A percentile compares a stretch with the other conserved stretches of the same genome.
Conservation (phyloP, 371 early-diverging fungal species). For the Circinella minor region DNA sequence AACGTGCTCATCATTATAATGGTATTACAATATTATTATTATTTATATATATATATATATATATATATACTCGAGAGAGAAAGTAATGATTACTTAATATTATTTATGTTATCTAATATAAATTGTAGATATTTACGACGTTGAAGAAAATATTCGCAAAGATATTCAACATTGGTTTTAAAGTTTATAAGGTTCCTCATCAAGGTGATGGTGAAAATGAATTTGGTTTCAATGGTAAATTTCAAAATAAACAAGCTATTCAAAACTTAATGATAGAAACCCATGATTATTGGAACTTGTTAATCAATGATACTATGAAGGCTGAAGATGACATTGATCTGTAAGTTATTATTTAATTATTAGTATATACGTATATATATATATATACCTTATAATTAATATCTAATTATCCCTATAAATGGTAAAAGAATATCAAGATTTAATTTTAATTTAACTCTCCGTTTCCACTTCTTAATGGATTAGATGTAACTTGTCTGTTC, state of each 20-base stretch:
- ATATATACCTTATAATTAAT: too few relatives aligned
- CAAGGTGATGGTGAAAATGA: conserved; percentile 9
- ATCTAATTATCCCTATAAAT: too few relatives aligned
- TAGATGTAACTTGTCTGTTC: background rate
- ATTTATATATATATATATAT: too few relatives aligned
- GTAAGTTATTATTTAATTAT: conserved; percentile 4
- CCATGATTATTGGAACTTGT: conserved; percentile 13
- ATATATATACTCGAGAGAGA: too few relatives aligned
- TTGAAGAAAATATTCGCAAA: conserved; percentile 3
- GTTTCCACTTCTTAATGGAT: too few relatives aligned
- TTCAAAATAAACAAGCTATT: background rate
- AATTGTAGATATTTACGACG: conserved; percentile 11
- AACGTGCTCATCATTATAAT: conserved; percentile 84
- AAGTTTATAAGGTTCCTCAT: conserved; percentile 18
- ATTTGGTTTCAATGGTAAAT: conserved; percentile 11
- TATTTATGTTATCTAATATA: background rate
- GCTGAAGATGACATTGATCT: background rate
- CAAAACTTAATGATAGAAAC: conserved; percentile 3
- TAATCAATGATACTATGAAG: conserved; percentile 11
- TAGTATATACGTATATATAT: too few relatives aligned
- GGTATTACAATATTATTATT: conserved; percentile 21
- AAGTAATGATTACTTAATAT: too few relatives aligned
- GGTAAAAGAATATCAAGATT: too few relatives aligned
- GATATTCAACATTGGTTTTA: conserved; percentile 12
- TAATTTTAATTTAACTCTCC: too few relatives aligned